phyloP scores from a whole-genome alignment of 2,329 filamentous ascomycete species.

The Balansia obtecta region DNA sequence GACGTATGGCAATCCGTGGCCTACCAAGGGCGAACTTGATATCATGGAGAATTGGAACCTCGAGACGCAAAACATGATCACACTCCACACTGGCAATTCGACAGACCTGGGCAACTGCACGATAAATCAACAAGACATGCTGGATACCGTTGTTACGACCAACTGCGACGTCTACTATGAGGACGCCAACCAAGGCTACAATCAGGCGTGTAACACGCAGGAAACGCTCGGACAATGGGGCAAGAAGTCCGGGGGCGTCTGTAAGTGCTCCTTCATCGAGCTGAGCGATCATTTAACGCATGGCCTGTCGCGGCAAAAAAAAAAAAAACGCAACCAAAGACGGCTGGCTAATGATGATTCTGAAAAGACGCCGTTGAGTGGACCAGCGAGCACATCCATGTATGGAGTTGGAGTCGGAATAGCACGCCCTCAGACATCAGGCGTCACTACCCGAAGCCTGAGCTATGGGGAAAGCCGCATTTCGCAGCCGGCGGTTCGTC shows the following conservation, averaged over 20 bases:
- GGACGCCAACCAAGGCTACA: constrained; percentile 11
- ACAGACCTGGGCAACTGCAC: constrained; percentile 22
- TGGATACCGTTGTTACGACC: constrained; percentile 17
- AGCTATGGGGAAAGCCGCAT: constrained; percentile 50
- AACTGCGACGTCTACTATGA: constrained; percentile 29
- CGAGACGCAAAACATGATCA: constrained; percentile 39
- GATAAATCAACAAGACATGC: constrained; percentile 18
- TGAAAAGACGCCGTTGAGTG: constrained; percentile 28
- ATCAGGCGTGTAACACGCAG: constrained; percentile 28
- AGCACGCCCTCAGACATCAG: constrained; percentile 21
- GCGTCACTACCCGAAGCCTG: constrained; percentile 42
- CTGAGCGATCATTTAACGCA: too few species aligned
- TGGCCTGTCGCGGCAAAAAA: too few species aligned
- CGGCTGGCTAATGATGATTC: too few species aligned
- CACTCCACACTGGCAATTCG: constrained; percentile 38
- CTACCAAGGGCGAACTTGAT: constrained; percentile 50
- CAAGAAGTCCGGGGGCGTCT: constrained; percentile 26
- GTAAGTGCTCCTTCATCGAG: constrained; percentile 14
- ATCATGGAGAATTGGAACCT: constrained; percentile 55
- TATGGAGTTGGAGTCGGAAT: constrained; percentile 26
- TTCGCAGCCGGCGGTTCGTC: constrained; percentile 42
- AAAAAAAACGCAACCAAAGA: too few species aligned
- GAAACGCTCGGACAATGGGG: constrained; percentile 28
- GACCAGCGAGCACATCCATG: constrained; percentile 27
- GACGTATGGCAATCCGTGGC: constrained; percentile 43